Evolutionary conservation across 2,329 filamentous ascomycete genomes (phyloP), one percentile per base, ranked within the genome.

Genomic region (Arachnopeziza araneosa): DNA sequence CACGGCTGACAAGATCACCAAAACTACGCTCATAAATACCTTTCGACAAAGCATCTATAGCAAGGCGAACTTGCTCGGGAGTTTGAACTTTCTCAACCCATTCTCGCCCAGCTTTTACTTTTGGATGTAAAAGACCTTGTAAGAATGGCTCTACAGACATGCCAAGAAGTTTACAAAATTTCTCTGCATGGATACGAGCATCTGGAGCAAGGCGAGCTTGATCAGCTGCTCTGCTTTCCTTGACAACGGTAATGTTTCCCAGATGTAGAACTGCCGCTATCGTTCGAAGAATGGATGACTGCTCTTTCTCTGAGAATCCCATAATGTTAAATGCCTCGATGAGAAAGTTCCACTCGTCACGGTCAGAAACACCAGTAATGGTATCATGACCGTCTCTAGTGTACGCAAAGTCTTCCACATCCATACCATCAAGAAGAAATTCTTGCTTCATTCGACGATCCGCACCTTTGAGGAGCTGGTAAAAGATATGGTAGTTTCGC

Each of bases 41-140:
- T 75, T 99, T 99, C 8, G 95, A 87, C 19, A 99, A 80, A 19
- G 95, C 93, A 75, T 98, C 92, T 52, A 99, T 84, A 2, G 90
- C 84, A 10, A 97, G 85, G 24, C 91, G 89, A 52, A 97, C 96
- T 73, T 99, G 95, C 66, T 99, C 96, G 0, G 95, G 93, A 0
- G 93, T 98, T 73, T 99, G 95, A 1, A 96, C 93, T 74, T 98
- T 99, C 72, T 98, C 93, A 1, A 99, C 95, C 95, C 93, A 98
- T 76, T 99, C 95, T 56, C 93, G 86, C 22, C 95, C 95, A 50
- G 95, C 95, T 75, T 96, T 97, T 50, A 99, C 96, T 60, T 86
- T 90, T 10, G 95, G 95, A 71, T 98, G 95, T 12, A 99, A 80
- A 5, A 99, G 78, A 0, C 91, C 93, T 71, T 92, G 90, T 12